Conservation (phyloP, 129 eudicot genomes). For the Flaveria brownii region DNA sequence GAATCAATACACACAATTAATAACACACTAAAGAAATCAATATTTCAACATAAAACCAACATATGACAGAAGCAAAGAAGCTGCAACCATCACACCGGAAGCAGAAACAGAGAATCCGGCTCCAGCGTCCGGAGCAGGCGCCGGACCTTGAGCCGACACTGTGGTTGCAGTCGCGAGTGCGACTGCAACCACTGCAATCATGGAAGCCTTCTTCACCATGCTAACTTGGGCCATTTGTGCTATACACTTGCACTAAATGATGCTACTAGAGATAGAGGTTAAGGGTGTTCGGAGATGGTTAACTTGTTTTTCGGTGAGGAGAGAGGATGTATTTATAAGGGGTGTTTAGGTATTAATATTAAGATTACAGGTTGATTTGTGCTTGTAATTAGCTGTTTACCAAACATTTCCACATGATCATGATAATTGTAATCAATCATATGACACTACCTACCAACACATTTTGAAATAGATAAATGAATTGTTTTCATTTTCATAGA, state of each 20-base stretch:
- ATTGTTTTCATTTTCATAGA: neutral
- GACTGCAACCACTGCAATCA: conserved; percentile 22
- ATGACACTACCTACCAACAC: neutral
- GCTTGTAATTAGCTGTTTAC: conserved; percentile 1
- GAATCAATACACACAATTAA: neutral
- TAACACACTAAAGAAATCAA: neutral
- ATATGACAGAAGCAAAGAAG: conserved; percentile 45
- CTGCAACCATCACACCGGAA: conserved; percentile 38
- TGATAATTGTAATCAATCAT: neutral
- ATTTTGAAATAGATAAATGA: neutral
- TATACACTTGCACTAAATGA: neutral
- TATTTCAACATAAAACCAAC: conserved; percentile 39
- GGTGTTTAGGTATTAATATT: neutral
- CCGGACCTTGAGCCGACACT: conserved; percentile 51
- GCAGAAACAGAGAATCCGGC: conserved; percentile 50
- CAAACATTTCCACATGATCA: neutral
- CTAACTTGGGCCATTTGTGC: conserved; percentile 38
- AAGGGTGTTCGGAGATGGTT: no score
- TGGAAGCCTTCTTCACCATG: conserved; percentile 22
- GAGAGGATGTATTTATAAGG: neutral
- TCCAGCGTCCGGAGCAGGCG: conserved; percentile 68
- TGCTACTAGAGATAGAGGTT: no score
- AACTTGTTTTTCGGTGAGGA: neutral
- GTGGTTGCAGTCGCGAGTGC: conserved; percentile 11
- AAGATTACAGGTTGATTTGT: neutral